phyloP scores from a whole-genome alignment of 2,329 filamentous ascomycete genomes.

The Cladophialophora chaetospira region DNA sequence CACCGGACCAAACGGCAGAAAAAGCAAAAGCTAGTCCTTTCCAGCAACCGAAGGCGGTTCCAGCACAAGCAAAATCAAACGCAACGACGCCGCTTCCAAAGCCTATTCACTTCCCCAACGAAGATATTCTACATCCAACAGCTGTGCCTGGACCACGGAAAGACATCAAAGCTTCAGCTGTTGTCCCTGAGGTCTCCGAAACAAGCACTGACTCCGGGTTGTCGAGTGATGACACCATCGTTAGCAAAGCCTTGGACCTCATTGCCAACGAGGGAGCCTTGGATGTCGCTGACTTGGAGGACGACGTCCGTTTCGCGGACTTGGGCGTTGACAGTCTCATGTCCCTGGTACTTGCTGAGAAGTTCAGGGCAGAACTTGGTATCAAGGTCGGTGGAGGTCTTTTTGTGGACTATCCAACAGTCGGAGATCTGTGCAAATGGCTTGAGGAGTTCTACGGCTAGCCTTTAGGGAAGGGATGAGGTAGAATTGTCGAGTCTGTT shows the following conservation, averaged over 20 bases:
- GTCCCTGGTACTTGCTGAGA: not conserved
- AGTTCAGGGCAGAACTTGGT: not conserved
- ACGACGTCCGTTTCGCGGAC: not conserved
- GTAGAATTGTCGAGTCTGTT: too few species aligned
- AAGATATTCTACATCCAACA: not conserved
- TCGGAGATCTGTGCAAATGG: not conserved
- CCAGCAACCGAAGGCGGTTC: not conserved
- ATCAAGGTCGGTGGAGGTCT: not conserved
- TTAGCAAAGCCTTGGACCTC: not conserved
- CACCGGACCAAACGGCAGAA: not conserved
- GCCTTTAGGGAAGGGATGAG: not conserved
- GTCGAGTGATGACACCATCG: not conserved
- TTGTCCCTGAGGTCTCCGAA: not conserved
- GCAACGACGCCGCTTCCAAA: not conserved
- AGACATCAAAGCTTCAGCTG: not conserved
- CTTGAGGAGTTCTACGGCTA: not conserved
- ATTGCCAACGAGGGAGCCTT: not conserved
- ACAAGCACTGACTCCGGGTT: not conserved
- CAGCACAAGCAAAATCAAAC: not conserved
- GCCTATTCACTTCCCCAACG: not conserved
- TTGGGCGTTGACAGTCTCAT: not conserved
- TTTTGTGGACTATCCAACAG: not conserved
- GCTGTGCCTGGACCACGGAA: not conserved
- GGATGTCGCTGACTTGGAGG: not conserved
- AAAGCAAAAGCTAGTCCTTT: not conserved